Evolutionary conservation across 169 alveolate genomes (phyloP).

Genomic region (Plasmodium coatneyi): DNA sequence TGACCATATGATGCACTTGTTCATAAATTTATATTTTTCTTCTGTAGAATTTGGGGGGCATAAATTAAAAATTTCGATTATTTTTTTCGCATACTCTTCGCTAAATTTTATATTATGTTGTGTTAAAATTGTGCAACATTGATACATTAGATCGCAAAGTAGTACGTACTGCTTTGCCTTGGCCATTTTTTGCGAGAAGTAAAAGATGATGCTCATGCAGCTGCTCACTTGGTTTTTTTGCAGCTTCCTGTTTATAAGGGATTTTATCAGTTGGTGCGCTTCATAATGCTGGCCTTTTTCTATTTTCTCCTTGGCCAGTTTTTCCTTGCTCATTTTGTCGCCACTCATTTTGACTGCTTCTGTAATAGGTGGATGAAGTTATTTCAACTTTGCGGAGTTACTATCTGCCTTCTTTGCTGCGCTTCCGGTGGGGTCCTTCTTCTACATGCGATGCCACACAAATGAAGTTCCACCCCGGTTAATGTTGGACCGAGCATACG

Average conservation of each 20-base stretch:
- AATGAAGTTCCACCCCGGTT: background rate
- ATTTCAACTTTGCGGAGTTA: background rate
- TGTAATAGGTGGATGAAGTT: background rate
- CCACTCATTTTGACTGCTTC: background rate
- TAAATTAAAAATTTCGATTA: conserved; percentile 58
- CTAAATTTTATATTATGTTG: conserved; percentile 35
- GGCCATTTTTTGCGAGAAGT: conserved; percentile 50
- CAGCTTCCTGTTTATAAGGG: conserved; percentile 47
- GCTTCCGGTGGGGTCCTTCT: background rate
- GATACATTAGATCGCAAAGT: conserved; percentile 71
- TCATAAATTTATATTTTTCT: conserved; percentile 76
- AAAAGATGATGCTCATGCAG: conserved; percentile 29
- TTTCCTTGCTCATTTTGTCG: conserved; percentile 39
- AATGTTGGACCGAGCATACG: background rate
- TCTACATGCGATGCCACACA: background rate
- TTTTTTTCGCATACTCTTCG: conserved; percentile 47
- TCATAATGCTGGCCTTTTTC: conserved; percentile 51
- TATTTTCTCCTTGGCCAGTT: conserved; percentile 46
- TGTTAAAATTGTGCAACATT: conserved; percentile 31
- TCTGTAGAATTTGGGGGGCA: conserved; percentile 72
- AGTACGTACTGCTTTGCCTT: conserved; percentile 52
- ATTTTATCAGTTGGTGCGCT: conserved; percentile 70
- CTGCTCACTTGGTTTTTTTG: conserved; percentile 29
- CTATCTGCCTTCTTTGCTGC: background rate
- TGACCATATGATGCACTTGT: conserved; percentile 57